These are phyloP conservation scores for Sporobolomyces phaffii DNA, from an alignment of 768 basidiomycete genomes.

Conservation along the genomic window DNA sequence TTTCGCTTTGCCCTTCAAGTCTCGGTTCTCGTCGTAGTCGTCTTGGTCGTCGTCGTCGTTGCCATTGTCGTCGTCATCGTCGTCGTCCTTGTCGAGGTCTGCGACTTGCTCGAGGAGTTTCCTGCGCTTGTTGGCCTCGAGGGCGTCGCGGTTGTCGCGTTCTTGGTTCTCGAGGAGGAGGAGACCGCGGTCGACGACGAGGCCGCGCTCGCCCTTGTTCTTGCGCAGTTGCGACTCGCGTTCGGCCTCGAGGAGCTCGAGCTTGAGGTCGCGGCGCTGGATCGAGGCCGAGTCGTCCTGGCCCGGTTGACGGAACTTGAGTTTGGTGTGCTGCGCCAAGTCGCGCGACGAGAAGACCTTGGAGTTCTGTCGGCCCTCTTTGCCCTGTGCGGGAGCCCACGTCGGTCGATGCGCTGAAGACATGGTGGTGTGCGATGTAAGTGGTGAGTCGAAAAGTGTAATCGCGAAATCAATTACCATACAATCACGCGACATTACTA, in stretches of 20 bases:
- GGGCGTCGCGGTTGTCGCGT: constrained; percentile 55
- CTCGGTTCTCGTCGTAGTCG: constrained; percentile 53
- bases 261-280: constrained; percentile 67
- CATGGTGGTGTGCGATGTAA: background rate
- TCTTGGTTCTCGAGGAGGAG: constrained; percentile 47
- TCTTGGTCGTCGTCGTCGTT: constrained; percentile 58
- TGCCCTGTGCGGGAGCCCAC: constrained; percentile 95
- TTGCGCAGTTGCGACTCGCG: constrained; percentile 83
- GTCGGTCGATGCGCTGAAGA: constrained; percentile 65
- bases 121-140: constrained; percentile 68
- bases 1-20: constrained; percentile 52
- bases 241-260: constrained; percentile 78
- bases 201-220: constrained; percentile 73
- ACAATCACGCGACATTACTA: no score
- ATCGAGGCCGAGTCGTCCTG: constrained; percentile 74
- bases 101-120: constrained; percentile 79
- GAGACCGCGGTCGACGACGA: constrained; percentile 45
- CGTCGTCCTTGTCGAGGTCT: constrained; percentile 84
- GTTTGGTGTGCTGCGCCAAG: constrained; percentile 91
- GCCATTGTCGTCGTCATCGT: constrained; percentile 66
- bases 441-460: background rate
- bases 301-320: constrained; percentile 85
- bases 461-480: no score
- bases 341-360: constrained; percentile 88
- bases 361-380: constrained; percentile 84